Percentiles rank a stretch among this genome's conserved stretches.
phyloP scores from a whole-genome alignment of 345 rosid species.

The Anacardium occidentale region DNA sequence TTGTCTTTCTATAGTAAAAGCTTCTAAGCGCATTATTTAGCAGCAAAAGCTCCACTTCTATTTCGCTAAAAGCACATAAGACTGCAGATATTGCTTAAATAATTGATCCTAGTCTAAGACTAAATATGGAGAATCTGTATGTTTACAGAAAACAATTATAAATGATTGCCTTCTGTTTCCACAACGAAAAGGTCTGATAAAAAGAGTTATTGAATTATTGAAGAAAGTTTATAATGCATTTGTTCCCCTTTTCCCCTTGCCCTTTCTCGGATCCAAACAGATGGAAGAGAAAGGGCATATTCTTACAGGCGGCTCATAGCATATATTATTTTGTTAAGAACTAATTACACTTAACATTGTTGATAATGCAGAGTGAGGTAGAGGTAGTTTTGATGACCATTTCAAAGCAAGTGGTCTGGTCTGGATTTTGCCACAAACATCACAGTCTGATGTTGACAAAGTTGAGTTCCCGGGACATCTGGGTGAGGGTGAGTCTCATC shows the following conservation, averaged over 20 bases:
- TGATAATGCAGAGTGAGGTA: constrained; percentile 17
- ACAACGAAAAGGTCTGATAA: background rate
- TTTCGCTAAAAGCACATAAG: background rate
- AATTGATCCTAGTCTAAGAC: background rate
- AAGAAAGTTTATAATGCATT: background rate
- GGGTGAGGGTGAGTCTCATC: background rate
- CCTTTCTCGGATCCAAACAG: background rate
- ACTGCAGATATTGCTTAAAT: background rate
- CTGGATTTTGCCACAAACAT: background rate
- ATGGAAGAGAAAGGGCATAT: background rate
- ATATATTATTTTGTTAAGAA: background rate
- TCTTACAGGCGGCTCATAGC: background rate
- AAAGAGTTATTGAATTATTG: background rate
- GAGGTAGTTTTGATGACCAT: background rate
- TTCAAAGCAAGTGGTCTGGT: background rate
- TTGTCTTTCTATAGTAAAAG: background rate
- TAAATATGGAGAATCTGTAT: background rate
- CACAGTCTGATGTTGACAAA: constrained; percentile 5
- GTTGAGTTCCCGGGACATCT: background rate
- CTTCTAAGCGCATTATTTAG: background rate
- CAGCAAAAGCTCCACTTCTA: background rate
- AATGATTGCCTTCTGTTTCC: background rate
- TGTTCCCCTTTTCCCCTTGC: background rate
- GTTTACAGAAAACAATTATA: no score
- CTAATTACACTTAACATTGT: background rate